Base-by-base conservation (phyloP, 2,329 filamentous ascomycete genomes). In the Neofusicoccum cordaticola region DNA sequence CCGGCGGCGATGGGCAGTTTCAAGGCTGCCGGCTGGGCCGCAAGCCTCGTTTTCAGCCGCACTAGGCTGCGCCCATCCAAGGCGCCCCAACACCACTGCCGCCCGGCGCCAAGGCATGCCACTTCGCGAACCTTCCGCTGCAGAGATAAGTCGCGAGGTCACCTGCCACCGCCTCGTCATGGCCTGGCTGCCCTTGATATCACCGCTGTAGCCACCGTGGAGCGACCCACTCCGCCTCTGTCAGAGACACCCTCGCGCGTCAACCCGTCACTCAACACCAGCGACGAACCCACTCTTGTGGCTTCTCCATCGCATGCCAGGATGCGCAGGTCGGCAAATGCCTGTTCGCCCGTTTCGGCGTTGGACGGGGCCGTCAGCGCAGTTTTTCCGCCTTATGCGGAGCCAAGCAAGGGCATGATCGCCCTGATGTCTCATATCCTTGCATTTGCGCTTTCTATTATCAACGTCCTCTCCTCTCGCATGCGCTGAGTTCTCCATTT, bases 1-100 rank as follows among this genome's bases (percentile, higher is more conserved):
- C 8, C 52, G 8, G 19, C 37, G 39, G 39, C 22, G 13, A 19
- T 4, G 11, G 5, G 11, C 41, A 13, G 39, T 42, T n/a, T 7
- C 53, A 19, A 19, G 42, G 41, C 56, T 1, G 6, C 37, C 37
- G 13, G 37, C 13, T 9, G 37, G 37, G 37, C 37, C 7, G 56
- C 56, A 60, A 60, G 56, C 56, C 56, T 58, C 56, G 42, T 35
- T 27, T 60, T 39, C 31, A 47, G 56, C 42, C 41, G 56, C 56
- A 60, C 56, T 11, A 22, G 13, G 2, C 27, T 35, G 22, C 4
- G 48, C 12, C 27, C 41, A 15, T 34, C 53, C 53, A 58, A 58
- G 53, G 53, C 53, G 11, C 17, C 42, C 56, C n/a, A 47, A n/a
- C 17, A n/a, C 19, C 13, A 22, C 27, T 15, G 15, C 2, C 13